phyloP scores from a whole-genome alignment of 2,329 filamentous ascomycete species.

The Aspergillus sergii region DNA sequence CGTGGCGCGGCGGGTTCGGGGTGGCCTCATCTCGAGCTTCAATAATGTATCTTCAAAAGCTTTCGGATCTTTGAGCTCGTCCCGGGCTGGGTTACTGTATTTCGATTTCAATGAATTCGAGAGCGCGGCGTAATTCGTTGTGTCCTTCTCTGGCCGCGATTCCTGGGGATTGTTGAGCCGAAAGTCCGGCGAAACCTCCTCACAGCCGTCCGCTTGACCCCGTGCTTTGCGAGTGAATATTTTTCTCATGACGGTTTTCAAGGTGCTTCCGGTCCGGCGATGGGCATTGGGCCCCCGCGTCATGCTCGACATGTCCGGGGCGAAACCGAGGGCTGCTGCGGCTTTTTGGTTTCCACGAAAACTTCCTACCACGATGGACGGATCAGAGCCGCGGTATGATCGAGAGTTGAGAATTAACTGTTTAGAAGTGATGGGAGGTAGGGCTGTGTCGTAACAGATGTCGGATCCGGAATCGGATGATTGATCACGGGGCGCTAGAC shows the following conservation, averaged over 20 bases:
- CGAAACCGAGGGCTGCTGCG: slow-evolving; percentile 21
- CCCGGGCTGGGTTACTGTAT: slow-evolving; percentile 25
- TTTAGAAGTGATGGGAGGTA: slow-evolving; percentile 34
- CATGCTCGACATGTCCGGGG: slow-evolving; percentile 28
- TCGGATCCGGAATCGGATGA: slow-evolving; percentile 16
- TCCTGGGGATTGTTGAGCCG: slow-evolving; percentile 16
- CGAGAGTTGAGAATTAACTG: slow-evolving; percentile 18
- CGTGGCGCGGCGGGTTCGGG: slow-evolving; percentile 44
- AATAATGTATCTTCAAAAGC: slow-evolving; percentile 25
- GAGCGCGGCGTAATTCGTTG: slow-evolving; percentile 22
- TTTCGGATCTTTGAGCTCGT: slow-evolving; percentile 23
- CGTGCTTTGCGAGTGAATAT: slow-evolving; percentile 45
- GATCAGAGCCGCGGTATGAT: slow-evolving; percentile 16
- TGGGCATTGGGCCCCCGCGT: slow-evolving; percentile 31
- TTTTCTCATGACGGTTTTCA: slow-evolving; percentile 49
- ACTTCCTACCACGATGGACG: slow-evolving; percentile 17
- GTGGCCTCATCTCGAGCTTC: slow-evolving; percentile 23
- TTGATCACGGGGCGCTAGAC: slow-evolving; percentile 2
- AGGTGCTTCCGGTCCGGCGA: slow-evolving; percentile 44
- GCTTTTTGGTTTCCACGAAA: slow-evolving; percentile 17
- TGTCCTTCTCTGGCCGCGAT: slow-evolving; percentile 11
- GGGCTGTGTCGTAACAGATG: slow-evolving; percentile 28
- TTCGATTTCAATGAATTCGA: slow-evolving; percentile 30
- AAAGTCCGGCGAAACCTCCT: slow-evolving; percentile 27
- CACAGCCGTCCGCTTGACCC: slow-evolving; percentile 34